Evolutionary conservation across 768 basidiomycete species (phyloP), one percentile per base, ranked within the genome.

Genomic region (Rhodocollybia butyracea): DNA sequence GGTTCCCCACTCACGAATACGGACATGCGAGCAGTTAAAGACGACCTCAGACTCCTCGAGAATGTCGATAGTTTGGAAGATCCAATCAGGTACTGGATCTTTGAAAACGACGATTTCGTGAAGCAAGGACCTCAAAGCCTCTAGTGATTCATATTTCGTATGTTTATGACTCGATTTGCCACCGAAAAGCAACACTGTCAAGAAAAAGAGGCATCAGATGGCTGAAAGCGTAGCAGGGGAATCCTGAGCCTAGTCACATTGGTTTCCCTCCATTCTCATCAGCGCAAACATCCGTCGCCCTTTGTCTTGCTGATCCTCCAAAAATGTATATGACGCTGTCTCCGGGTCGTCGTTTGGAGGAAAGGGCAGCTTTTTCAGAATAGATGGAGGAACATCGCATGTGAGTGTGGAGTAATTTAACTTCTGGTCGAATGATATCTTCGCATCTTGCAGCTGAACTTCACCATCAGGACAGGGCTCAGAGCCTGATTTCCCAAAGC

Each of bases 381-480:
- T 12, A 4, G 39, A 24, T 3, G 61, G 57, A 3, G 59, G 38
- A 30, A 64, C 51, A 8, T 55, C 41, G 47, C 59, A 64, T 13
- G 46, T 38, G 24, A 40, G 51, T 19, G 56, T 59, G 2, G 55
- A 45, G 30, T 65, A 66, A 12, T 46, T 52, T 54, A 65, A 56
- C 19, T 64, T 61, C 19, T 61, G 56, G 27, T 63, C 56, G 34
- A 62, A 62, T 11, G 56, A 21, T 19, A 57, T 32, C 43, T 55
- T 62, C 5, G 58, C 27, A 4, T 43, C 41, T 2, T 56, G 13
- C 15, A 61, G 31, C 4, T 52, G 26, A 30, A 31, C 40, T 40
- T 42, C 24, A 8, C 42, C 41, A 7, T 36, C n/a, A 13, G 17
- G 17, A 43, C 43, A 17, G n/a, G 38, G 26, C 34, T n/a, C 22